Percentiles rank a stretch among this genome's conserved stretches.
Conservation (phyloP, 768 basidiomycete species). For the Fomitopsis serialis region DNA sequence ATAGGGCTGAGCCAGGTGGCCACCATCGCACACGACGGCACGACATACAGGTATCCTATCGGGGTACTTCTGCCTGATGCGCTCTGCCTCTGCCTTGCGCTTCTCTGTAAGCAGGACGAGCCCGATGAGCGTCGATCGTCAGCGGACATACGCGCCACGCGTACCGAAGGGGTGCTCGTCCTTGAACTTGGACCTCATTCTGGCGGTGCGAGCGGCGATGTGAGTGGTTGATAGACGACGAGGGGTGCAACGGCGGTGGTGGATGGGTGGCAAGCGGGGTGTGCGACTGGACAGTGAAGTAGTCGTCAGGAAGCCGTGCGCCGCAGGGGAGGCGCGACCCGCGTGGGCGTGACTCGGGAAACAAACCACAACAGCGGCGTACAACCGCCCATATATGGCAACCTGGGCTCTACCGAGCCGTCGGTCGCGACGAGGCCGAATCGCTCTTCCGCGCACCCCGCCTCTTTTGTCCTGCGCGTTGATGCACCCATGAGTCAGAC, state of each 20-base stretch:
- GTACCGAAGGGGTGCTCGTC: conserved; percentile 98
- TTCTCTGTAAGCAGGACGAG: conserved; percentile 60
- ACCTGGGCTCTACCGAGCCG: background rate
- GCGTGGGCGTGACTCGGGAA: conserved; percentile 16
- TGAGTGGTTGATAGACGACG: too few species aligned
- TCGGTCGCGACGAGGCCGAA: background rate
- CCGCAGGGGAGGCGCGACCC: conserved; percentile 14
- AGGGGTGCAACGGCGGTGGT: conserved; percentile 5
- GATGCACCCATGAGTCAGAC: background rate
- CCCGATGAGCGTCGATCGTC: conserved; percentile 29
- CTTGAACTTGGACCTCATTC: conserved; percentile 94
- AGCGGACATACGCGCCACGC: conserved; percentile 28
- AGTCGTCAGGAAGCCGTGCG: conserved; percentile 17
- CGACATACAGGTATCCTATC: conserved; percentile 92
- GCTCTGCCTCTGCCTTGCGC: conserved; percentile 98
- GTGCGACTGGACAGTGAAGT: conserved; percentile 16
- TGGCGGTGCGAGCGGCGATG: conserved; percentile 10
- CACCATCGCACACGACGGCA: conserved; percentile 1
- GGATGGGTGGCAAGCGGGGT: conserved; percentile 9
- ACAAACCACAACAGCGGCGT: conserved; percentile 19
- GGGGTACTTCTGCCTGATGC: conserved; percentile 97
- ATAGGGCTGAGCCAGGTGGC: background rate
- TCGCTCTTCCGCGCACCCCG: background rate
- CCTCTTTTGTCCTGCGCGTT: background rate
- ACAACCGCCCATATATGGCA: conserved; percentile 13